Evolutionary conservation across 2,329 filamentous ascomycete genomes (phyloP).

Genomic region (Ramularia collo-cygni): DNA sequence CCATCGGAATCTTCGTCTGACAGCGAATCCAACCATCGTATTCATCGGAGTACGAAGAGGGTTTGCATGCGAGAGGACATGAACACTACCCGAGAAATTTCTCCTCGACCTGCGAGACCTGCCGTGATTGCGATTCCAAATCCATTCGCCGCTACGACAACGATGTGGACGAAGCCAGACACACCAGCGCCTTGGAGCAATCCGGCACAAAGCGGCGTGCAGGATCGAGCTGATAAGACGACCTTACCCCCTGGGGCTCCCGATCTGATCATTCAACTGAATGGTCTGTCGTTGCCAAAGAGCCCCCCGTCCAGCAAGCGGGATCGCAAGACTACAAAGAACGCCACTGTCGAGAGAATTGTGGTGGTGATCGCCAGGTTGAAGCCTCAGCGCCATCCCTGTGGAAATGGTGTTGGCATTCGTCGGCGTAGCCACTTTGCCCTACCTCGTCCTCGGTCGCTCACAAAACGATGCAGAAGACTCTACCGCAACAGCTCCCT

Average conservation of each 20-base stretch:
- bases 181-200: conserved; percentile 10
- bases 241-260: not conserved
- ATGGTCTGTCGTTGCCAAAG: not conserved
- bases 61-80: conserved; percentile 1
- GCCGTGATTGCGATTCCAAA: not conserved
- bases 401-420: not conserved
- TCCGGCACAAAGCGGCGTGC: too few relatives aligned
- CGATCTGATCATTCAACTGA: not conserved
- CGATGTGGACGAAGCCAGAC: conserved; percentile 7
- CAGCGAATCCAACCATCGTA: conserved; percentile 1
- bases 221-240: not conserved
- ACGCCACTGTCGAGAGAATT: not conserved
- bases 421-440: not conserved
- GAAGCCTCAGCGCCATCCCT: not conserved
- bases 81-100: not conserved
- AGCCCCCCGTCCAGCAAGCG: not conserved
- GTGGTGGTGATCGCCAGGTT: not conserved
- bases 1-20: not conserved
- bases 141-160: not conserved
- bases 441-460: not conserved
- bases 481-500: too few relatives aligned
- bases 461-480: not conserved
- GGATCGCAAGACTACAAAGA: not conserved
- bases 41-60: not conserved
- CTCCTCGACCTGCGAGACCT: not conserved